Evolutionary conservation across 164 flowering plant species (phyloP).

Genomic region (Nelumbo lutea): DNA sequence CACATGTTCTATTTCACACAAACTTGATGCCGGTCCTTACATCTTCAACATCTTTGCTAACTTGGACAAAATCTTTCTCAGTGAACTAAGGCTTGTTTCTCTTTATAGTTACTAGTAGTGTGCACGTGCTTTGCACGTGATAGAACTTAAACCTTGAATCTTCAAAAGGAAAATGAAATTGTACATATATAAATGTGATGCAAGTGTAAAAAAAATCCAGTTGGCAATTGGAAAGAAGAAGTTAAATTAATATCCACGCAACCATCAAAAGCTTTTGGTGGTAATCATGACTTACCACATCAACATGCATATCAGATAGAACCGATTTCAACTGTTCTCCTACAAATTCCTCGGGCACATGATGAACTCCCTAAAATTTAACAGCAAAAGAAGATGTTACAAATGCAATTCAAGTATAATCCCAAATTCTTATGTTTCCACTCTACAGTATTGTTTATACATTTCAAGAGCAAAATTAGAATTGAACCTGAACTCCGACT

Average conservation of each 20-base stretch:
- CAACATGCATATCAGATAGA: constrained; percentile 87
- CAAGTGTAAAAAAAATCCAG: not conserved
- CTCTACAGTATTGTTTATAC: not conserved
- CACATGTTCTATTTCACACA: too few relatives aligned
- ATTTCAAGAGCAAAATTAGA: not conserved
- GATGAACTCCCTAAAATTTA: constrained; percentile 51
- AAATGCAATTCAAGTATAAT: not conserved
- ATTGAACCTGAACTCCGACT: constrained; percentile 80
- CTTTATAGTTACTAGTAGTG: too few relatives aligned
- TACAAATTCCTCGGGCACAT: constrained; percentile 64
- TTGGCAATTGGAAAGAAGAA: not conserved
- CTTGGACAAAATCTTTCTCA: too few relatives aligned
- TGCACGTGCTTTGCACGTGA: too few relatives aligned
- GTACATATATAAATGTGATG: not conserved
- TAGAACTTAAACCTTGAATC: not conserved
- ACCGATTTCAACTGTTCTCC: constrained; percentile 77
- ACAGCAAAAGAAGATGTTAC: not conserved
- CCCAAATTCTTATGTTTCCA: too few relatives aligned
- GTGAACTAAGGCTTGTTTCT: too few relatives aligned
- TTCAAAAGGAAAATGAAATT: not conserved
- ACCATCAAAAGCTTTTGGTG: not conserved
- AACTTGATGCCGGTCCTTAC: too few relatives aligned
- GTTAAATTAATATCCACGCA: not conserved
- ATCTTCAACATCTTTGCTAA: too few relatives aligned
- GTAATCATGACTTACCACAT: constrained; percentile 59